Evolutionary conservation across 768 basidiomycete genomes (phyloP).

Genomic region (Mycena olivaceomarginata): DNA sequence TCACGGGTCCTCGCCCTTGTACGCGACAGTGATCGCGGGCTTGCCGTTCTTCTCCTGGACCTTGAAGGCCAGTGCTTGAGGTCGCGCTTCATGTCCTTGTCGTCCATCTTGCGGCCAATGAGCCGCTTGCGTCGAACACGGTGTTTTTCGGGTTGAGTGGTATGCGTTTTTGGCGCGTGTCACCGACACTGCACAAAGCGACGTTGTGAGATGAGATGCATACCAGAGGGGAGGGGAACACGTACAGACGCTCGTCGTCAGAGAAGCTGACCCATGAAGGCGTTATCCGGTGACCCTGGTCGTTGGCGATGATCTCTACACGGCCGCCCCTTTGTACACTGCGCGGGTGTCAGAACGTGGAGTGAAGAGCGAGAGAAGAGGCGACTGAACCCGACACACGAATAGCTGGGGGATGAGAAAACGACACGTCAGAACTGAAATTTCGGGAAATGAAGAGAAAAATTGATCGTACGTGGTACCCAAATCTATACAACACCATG

Average conservation of each 20-base stretch:
- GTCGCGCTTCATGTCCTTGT: constrained; percentile 87
- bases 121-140: constrained; percentile 97
- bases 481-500: constrained; percentile 73
- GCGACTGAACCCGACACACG: constrained; percentile 92
- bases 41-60: constrained; percentile 88
- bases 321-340: constrained; percentile 91
- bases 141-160: constrained; percentile 94
- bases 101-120: constrained; percentile 91
- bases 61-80: constrained; percentile 94
- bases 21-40: constrained; percentile 84
- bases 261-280: constrained; percentile 91
- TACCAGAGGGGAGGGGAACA: constrained; percentile 15
- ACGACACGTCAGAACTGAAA: constrained; percentile 49
- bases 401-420: constrained; percentile 76
- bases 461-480: constrained; percentile 84
- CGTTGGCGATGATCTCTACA: constrained; percentile 94
- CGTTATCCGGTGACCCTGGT: constrained; percentile 93
- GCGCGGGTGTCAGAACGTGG: constrained; percentile 22
- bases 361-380: background rate
- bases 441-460: background rate
- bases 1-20: constrained; percentile 88
- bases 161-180: constrained; percentile 97
- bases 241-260: constrained; percentile 85
- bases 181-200: constrained; percentile 79
- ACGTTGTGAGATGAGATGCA: constrained; percentile 41